Evolutionary conservation across 805 yeast species (phyloP), one percentile per base, ranked within the genome.

Genomic region (Starmerella cellae): DNA sequence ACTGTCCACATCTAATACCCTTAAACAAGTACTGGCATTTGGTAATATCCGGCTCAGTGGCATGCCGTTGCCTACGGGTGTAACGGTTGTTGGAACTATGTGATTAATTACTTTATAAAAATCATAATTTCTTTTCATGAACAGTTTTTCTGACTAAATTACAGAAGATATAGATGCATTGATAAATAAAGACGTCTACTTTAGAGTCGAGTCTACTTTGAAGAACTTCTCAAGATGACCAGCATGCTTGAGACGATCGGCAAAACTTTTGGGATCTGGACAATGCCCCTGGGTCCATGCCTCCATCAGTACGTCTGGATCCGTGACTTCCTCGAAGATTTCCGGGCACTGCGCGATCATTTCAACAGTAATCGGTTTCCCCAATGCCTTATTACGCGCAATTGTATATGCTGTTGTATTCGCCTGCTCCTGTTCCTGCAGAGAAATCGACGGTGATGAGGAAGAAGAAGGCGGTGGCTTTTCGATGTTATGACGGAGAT

Each of bases 21-120:
- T 88, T 43, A 67, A 69, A 36, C 67, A 81, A 14, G 56, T 88
- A 42, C 93, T 83, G 53, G 87, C 83, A 14, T 84, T 78, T 58
- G 95, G 95, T 3, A 58, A 55, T 24, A 55, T 57, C 11, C 42
- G 54, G 9, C 55, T 58, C 16, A 54, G 58, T 24, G 53, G 53
- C 20, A 51, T 54, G 56, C 58, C 58, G 3, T 43, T 54, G n/a
- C 58, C 58, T 2, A 41, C 51, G 2, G 50, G 50, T 4, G 27
- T 53, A 14, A 48, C 56, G 1, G 54, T 54, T 9, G 50, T 54
- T 5, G 58, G 58, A 3, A 52, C 58, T 2, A 54, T 54, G 58
- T 54, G n/a, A n/a, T n/a, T n/a, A n/a, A n/a, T n/a, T n/a, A n/a
- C n/a, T n/a, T n/a, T n/a, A n/a, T n/a, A n/a, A n/a, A n/a, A n/a